phyloP scores from a whole-genome alignment of 306 rosid genomes.

The Cucurbita pepo region DNA sequence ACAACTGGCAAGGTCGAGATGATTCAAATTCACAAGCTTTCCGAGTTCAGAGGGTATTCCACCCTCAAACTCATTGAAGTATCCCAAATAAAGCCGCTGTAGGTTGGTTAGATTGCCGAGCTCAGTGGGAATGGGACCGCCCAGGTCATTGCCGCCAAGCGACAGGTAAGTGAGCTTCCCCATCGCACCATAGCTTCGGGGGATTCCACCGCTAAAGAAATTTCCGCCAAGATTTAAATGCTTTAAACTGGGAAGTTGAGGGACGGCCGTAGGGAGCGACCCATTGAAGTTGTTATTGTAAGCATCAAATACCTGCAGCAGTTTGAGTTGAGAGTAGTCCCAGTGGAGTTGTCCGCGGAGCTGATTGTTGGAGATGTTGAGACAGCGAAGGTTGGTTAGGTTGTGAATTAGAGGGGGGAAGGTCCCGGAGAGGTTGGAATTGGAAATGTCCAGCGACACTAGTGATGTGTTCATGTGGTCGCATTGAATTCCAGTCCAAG shows the following conservation, averaged over 20 bases:
- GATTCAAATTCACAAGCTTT: constrained; percentile 39
- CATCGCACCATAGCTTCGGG: constrained; percentile 48
- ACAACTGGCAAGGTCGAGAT: constrained; percentile 74
- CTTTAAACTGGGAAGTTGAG: constrained; percentile 25
- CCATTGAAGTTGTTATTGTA: constrained; percentile 58
- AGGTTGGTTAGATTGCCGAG: constrained; percentile 52
- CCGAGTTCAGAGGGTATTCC: constrained; percentile 55
- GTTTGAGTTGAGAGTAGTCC: constrained; percentile 27
- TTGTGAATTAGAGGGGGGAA: constrained; percentile 32
- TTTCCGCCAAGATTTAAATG: constrained; percentile 68
- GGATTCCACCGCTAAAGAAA: constrained; percentile 48
- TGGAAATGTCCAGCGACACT: constrained; percentile 53
- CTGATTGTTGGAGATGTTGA: constrained; percentile 66
- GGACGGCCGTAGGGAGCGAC: constrained; percentile 52
- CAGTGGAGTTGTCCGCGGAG: constrained; percentile 47
- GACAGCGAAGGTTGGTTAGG: constrained; percentile 25
- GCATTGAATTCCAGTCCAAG: constrained; percentile 64
- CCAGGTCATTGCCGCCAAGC: constrained; percentile 74
- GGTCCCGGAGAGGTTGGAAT: constrained; percentile 45
- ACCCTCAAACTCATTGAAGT: constrained; percentile 61
- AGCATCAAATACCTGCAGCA: constrained; percentile 46
- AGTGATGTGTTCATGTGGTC: constrained; percentile 26
- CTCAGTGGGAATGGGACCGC: constrained; percentile 54
- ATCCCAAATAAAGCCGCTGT: constrained; percentile 53
- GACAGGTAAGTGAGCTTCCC: constrained; percentile 35